Conservation (phyloP, 768 basidiomycete species). For the Mycena sanguinolenta region DNA sequence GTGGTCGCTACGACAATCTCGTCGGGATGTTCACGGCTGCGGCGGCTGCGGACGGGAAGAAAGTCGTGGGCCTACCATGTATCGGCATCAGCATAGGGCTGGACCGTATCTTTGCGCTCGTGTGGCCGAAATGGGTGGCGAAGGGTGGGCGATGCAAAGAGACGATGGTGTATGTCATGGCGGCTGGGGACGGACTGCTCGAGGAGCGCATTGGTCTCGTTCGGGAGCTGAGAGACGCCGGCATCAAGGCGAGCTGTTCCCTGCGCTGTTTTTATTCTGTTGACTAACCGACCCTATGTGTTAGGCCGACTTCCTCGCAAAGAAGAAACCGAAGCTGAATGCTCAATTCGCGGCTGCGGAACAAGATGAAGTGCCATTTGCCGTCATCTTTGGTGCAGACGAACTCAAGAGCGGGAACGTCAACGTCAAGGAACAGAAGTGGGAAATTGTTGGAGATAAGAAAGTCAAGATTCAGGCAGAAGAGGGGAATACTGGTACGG, state of each 20-base stretch:
- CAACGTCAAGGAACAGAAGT: conserved; percentile 91
- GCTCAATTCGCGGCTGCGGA: conserved; percentile 93
- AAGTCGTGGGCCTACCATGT: conserved; percentile 79
- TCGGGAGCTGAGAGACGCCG: conserved; percentile 84
- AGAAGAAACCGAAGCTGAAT: conserved; percentile 89
- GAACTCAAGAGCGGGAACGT: conserved; percentile 90
- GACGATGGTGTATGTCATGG: conserved; percentile 95
- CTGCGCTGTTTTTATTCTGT: neutral
- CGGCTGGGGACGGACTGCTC: conserved; percentile 89
- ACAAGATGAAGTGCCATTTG: conserved; percentile 93
- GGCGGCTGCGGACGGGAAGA: conserved; percentile 81
- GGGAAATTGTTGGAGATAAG: conserved; percentile 81
- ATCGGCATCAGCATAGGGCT: conserved; percentile 94
- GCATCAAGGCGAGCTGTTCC: conserved; percentile 78
- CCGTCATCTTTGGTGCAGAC: conserved; percentile 89
- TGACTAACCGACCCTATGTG: conserved; percentile 11
- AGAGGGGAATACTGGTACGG: conserved; percentile 72
- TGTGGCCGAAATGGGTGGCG: conserved; percentile 90
- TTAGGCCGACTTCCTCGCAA: conserved; percentile 93
- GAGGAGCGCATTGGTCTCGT: conserved; percentile 87
- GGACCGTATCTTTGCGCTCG: conserved; percentile 91
- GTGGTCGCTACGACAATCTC: conserved; percentile 95
- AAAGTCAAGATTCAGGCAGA: conserved; percentile 77
- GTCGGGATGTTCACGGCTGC: conserved; percentile 92
- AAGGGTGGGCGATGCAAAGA: conserved; percentile 86